Conservation (phyloP, 345 rosid genomes). For the Eucalyptus erythrocorys region DNA sequence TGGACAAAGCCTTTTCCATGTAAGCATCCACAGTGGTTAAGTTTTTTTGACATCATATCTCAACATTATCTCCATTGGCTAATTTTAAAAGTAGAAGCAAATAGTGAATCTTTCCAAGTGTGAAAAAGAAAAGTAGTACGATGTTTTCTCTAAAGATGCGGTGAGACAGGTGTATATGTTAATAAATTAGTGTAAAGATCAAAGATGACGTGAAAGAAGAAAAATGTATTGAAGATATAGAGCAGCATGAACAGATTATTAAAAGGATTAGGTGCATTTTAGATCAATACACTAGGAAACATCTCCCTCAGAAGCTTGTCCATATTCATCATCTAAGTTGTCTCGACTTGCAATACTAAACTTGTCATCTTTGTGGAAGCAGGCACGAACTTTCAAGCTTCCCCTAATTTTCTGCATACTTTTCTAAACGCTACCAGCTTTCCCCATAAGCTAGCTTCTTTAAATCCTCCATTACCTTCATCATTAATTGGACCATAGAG, state of each 20-base stretch:
- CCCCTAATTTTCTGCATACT: background rate
- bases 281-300: background rate
- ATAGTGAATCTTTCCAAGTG: background rate
- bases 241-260: background rate
- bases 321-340: background rate
- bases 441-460: background rate
- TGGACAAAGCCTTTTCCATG: background rate
- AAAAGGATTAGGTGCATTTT: background rate
- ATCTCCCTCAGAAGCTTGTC: background rate
- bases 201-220: background rate
- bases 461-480: background rate
- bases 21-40: background rate
- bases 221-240: background rate
- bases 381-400: background rate
- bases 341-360: background rate
- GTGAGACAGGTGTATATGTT: background rate
- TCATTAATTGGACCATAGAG: background rate
- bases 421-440: background rate
- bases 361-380: background rate
- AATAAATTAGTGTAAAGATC: background rate
- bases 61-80: background rate
- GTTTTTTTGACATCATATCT: background rate
- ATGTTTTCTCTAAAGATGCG: background rate
- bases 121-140: background rate
- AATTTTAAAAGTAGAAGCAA: background rate